Conservation (phyloP, 176 grass and related monocot genomes). For the Musa itinerans region DNA sequence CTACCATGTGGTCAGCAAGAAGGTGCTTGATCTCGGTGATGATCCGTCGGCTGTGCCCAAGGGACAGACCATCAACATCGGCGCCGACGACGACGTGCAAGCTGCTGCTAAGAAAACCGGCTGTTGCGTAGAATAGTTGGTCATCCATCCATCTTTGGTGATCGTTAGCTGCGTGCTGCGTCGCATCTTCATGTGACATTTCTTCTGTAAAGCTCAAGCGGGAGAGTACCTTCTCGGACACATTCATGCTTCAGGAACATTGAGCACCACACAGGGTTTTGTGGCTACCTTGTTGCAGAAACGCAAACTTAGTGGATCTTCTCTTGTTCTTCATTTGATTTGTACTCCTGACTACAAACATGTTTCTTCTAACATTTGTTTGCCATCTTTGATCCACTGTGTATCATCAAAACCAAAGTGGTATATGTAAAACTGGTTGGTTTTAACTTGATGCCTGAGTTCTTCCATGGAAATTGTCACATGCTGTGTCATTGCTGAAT, state of each 20-base stretch:
- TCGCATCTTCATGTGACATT: not conserved
- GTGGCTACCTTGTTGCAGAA: not conserved
- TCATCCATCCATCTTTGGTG: not conserved
- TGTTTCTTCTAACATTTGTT: not conserved
- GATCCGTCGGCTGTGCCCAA: not conserved
- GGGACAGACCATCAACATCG: conserved; percentile 1
- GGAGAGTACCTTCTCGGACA: no score
- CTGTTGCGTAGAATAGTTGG: not conserved
- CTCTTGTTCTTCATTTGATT: not conserved
- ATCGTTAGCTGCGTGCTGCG: not conserved
- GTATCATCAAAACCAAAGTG: not conserved
- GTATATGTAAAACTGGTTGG: not conserved
- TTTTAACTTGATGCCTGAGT: no score
- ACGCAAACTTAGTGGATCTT: not conserved
- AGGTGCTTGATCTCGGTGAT: not conserved
- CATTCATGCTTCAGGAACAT: not conserved
- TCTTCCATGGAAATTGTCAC: no score
- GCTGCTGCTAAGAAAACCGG: not conserved
- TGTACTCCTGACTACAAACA: not conserved
- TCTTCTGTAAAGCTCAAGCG: not conserved
- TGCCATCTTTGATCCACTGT: not conserved
- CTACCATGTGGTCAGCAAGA: conserved; percentile 11
- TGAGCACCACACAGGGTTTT: not conserved
- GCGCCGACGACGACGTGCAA: not conserved
- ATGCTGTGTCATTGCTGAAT: no score